Base-by-base conservation (phyloP, 176 grass and related monocot genomes). In the Aechmea fasciata region DNA sequence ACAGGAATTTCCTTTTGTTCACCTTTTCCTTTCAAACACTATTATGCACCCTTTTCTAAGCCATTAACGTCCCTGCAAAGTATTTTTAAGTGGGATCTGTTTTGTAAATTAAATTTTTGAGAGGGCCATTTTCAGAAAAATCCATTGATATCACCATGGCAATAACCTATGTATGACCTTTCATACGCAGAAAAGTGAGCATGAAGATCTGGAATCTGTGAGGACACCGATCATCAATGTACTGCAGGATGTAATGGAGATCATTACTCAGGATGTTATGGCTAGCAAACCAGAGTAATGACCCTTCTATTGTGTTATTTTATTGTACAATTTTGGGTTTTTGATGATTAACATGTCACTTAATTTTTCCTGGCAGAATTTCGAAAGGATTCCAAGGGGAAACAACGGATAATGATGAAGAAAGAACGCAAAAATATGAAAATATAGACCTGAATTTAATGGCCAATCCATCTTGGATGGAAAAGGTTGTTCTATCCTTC, bases 241-340 rank as follows among this genome's bases (percentile, higher is more conserved):
- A 13, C 79, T 99, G 69, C 94, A 93, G 79, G 94, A 99, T 70
- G 93, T 86, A 73, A 90, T 99, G 89, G 94, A 93, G 73, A 93
- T 99, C 49, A 86, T 90, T 76, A 85, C 78, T 6, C 94, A 90
- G 28, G 89, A 93, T 71, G 80, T 96, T 67, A 99, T 99, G 89
- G 80, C 28, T 55, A 49, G 73, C 61, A 77, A 52, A 62, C 75
- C 74, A 24, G 76, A 55, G 94, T 99, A 93, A 17, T 24, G 22
- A 55, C 47, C 24, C 12, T 3, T 11, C 65, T 8, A 75, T 66
- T 3, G 20, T 8, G 3, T 2, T 24, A 47, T 41, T 65, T 55
- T 29, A 26, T 68, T 10, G 33, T 6, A 49, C 17, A 7, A 24
- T 19, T 6, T 29, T 41, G 33, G 10, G 4, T 65, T 49, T 61